These are phyloP conservation scores for Thelonectria blattea DNA, from an alignment of 2,329 filamentous ascomycete genomes.

Conservation along the genomic window DNA sequence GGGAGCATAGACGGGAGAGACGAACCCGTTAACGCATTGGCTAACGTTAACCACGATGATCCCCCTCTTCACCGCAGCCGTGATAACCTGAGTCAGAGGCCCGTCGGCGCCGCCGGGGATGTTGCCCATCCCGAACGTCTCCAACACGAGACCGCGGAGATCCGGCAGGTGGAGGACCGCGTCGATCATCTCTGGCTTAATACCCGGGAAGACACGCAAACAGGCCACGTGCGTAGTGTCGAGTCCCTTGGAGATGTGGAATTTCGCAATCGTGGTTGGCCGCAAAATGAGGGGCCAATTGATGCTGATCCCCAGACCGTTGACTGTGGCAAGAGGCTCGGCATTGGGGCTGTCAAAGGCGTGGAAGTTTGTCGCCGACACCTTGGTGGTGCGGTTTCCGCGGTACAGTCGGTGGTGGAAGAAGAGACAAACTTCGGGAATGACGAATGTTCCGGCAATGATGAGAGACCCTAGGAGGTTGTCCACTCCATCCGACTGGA, in stretches of 20 bases:
- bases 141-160: conserved; percentile 81
- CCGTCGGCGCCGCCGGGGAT: conserved; percentile 83
- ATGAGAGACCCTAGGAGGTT: conserved; percentile 89
- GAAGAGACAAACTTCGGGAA: conserved; percentile 91
- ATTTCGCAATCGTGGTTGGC: conserved; percentile 75
- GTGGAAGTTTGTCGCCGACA: conserved; percentile 83
- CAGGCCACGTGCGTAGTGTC: conserved; percentile 91
- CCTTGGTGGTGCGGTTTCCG: conserved; percentile 86
- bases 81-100: conserved; percentile 77
- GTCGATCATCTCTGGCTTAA: conserved; percentile 92
- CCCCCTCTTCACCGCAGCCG: conserved; percentile 77
- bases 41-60: conserved; percentile 90
- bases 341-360: conserved; percentile 91
- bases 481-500: conserved; percentile 90
- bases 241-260: conserved; percentile 75
- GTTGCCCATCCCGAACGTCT: conserved; percentile 94
- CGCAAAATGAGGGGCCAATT: conserved; percentile 80
- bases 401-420: conserved; percentile 92
- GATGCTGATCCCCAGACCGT: conserved; percentile 79
- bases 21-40: conserved; percentile 81
- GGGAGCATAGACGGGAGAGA: conserved; percentile 78
- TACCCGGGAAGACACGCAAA: conserved; percentile 88
- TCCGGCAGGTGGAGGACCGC: conserved; percentile 79
- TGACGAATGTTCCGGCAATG: conserved; percentile 89
- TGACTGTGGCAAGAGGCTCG: conserved; percentile 80